Base-by-base conservation (phyloP, 352 stramenopile genomes). In the Thalassiosira oceanica region DNA sequence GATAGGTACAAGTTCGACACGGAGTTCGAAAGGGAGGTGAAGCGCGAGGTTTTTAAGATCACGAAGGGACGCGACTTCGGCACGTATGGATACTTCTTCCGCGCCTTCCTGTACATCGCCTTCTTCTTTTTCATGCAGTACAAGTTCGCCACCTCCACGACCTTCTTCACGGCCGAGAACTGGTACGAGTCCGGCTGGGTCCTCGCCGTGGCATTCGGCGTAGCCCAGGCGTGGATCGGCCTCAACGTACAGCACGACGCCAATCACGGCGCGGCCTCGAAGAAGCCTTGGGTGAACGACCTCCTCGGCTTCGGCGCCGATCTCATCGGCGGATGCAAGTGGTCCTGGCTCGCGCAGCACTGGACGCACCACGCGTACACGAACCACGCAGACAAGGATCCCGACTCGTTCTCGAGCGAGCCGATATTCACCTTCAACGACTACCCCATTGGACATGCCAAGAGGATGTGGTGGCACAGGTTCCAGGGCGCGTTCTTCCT, bases 191-290 rank as follows among this genome's bases (percentile, higher is more conserved):
- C 48, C 48, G 68, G 68, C 42, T 26, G 72, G 1, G 16, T 56
- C 15, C 43, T 89, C 43, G 85, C 83, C 5, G 64, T 89, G 41
- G 31, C 69, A 7, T 89, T 89, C 51, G 85, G 85, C 16, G 64
- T 89, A 20, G 56, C 78, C 5, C 73, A 84, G 35, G 83, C 83
- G 1, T 80, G 81, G 7, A 89, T 94, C 53, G 88, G 90, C 20
- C 49, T 95, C n/a, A 94, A 93, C 65, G 84, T 94, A 6, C 89
- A 94, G 62, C 90, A 95, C 56, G 90, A 95, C 78, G 84, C 87
- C 37, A 95, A 94, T 62, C 90, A 95, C 49, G 90, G 90, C 26
- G 87, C 88, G 10, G 75, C 87, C n/a, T 93, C 85, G 7, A 88
- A 83, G 62, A 75, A 72, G 3, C 60, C 80, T 45, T 83, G 61